Evolutionary conservation across 352 stramenopile genomes (phyloP), one percentile per base, ranked within the genome.

Genomic region (Phytophthora pini): DNA sequence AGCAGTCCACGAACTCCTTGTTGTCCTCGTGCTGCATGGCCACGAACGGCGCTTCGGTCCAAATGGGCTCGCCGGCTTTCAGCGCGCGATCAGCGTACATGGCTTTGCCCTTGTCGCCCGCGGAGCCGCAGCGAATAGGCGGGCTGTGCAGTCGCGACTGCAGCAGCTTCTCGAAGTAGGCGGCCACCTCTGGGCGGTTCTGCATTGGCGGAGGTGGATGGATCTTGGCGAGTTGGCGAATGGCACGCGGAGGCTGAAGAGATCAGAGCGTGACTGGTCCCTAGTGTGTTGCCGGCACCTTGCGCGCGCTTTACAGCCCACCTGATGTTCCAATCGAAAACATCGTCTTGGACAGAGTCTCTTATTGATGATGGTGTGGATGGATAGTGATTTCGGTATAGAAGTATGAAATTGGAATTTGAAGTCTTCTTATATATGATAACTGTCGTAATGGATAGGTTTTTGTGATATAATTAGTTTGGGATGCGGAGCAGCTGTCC

Each of bases 11-110:
- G 55, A 89, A 89, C 67, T 89, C 83, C 58, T 90, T 89, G 68
- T 93, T 94, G 76, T 90, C 81, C 54, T 87, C 77, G 58, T 90
- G 76, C 69, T 92, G 85, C 79, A 93, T 89, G 36, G 79, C 85
- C 12, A 93, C 76, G 40, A 89, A 84, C n/a, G 85, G 83, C 22
- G 76, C 44, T 50, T 93, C 85, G 39, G 78, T 92, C 82, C 83
- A 92, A 29, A 93, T 84, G 22, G 73, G 74, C 45, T 92, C 77
- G 39, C 87, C 87, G n/a, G 80, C 76, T 46, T 73, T 79, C 34
- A 95, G 65, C 27, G 54, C 57, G 32, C 77, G 82, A 17, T 47
- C 65, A 4, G 87, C 83, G 69, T 78, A 93, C 47, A 95, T 88
- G 24, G 75, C 85, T 52, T 93, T 93, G 56, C 87, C 87, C 54